Conservation (phyloP, 2,329 filamentous ascomycete species). For the Zasmidium citrigriseum region DNA sequence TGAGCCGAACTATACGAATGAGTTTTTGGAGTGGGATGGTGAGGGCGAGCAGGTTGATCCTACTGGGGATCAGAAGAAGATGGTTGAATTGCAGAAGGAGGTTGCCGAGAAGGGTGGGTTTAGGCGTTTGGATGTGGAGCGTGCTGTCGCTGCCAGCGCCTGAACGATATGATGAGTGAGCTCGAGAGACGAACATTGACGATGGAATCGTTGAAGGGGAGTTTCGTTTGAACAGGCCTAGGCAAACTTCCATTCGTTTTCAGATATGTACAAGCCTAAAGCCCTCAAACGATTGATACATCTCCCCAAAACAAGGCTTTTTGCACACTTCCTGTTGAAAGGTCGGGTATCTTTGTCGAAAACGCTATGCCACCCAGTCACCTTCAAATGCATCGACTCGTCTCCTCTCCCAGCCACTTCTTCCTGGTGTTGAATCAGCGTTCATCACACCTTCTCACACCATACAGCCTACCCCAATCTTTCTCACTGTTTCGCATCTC, state of each 20-base stretch:
- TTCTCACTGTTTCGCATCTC: slow-evolving; percentile 9
- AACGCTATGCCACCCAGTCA: not conserved
- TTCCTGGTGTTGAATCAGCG: slow-evolving; percentile 14
- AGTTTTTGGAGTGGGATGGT: slow-evolving; percentile 65
- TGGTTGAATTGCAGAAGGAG: slow-evolving; percentile 68
- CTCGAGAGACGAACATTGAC: no score
- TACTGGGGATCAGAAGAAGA: slow-evolving; percentile 71
- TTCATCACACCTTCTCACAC: slow-evolving; percentile 1
- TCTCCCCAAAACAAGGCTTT: not conserved
- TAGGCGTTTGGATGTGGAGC: slow-evolving; percentile 46
- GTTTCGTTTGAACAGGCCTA: not conserved
- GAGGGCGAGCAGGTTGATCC: slow-evolving; percentile 68
- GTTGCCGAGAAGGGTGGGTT: slow-evolving; percentile 68
- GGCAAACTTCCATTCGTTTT: slow-evolving; percentile 17
- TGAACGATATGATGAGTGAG: no score
- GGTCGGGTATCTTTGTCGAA: slow-evolving; percentile 10
- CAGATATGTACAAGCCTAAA: slow-evolving; percentile 11
- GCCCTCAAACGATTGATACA: not conserved
- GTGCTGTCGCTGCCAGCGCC: slow-evolving; percentile 21
- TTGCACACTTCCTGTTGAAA: slow-evolving; percentile 20
- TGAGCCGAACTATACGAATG: slow-evolving; percentile 72
- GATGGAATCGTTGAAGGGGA: not conserved
- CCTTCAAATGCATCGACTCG: not conserved
- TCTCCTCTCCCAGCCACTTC: not conserved
- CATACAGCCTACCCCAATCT: not conserved